Evolutionary conservation across 2,329 filamentous ascomycete species (phyloP).

Genomic region (Pseudocercospora musae): DNA sequence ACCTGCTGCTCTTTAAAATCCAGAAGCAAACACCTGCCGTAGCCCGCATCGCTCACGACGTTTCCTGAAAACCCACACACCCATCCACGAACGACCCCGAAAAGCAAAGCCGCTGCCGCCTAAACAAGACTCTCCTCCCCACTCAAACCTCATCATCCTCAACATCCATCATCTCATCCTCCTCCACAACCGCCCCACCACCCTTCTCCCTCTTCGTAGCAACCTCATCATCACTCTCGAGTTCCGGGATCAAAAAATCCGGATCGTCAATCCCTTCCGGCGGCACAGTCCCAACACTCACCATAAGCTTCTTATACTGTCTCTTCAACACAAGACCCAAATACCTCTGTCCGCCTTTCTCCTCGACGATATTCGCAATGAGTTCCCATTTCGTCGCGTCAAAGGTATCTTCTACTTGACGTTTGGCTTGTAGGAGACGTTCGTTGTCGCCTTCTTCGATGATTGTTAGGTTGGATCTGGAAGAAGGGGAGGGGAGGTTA

Average conservation of each 20-base stretch:
- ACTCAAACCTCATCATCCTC: background rate
- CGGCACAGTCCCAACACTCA: conserved; percentile 23
- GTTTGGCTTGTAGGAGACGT: conserved; percentile 37
- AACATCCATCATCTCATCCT: background rate
- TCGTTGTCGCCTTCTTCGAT: conserved; percentile 34
- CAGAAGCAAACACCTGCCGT: background rate
- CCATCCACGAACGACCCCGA: background rate
- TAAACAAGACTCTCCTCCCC: background rate
- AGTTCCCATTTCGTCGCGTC: conserved; percentile 40
- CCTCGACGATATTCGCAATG: conserved; percentile 35
- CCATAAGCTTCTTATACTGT: conserved; percentile 41
- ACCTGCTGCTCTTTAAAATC: too few relatives aligned
- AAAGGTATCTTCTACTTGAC: conserved; percentile 40
- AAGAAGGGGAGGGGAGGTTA: background rate
- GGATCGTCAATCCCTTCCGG: conserved; percentile 25
- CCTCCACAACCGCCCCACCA: background rate
- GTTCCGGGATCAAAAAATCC: conserved; percentile 25
- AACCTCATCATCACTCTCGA: conserved; percentile 6
- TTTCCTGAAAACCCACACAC: too few relatives aligned
- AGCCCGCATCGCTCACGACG: background rate
- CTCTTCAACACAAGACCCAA: conserved; percentile 36
- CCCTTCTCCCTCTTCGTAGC: background rate
- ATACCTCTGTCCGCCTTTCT: conserved; percentile 35
- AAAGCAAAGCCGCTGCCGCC: background rate
- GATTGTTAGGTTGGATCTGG: conserved; percentile 39